Conservation (phyloP, 805 yeast species). For the Saccharomycopsis sp. region DNA sequence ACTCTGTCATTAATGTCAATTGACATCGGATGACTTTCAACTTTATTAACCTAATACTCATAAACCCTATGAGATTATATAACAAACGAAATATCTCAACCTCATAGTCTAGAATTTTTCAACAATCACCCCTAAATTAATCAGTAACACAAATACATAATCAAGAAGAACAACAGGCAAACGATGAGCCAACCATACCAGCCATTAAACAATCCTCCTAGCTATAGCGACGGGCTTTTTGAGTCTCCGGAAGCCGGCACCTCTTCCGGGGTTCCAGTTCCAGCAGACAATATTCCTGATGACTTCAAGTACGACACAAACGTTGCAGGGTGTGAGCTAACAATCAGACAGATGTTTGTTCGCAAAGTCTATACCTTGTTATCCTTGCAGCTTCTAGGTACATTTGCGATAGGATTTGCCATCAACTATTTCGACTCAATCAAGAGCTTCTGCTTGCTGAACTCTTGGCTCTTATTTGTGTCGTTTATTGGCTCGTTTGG, state of each 20-base stretch:
- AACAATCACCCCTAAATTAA: too few species aligned
- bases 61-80: too few species aligned
- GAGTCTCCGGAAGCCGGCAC: neutral
- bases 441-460: slow-evolving; percentile 47
- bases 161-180: too few species aligned
- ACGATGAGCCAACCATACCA: slow-evolving; percentile 9
- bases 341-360: slow-evolving; percentile 67
- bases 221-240: slow-evolving; percentile 10
- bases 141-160: too few species aligned
- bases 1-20: neutral
- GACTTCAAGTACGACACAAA: slow-evolving; percentile 78
- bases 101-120: too few species aligned
- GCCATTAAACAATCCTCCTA: slow-evolving; percentile 16
- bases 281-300: slow-evolving; percentile 47
- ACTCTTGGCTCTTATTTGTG: slow-evolving; percentile 54
- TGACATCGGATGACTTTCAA: neutral
- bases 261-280: too few species aligned
- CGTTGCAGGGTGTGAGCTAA: slow-evolving; percentile 71
- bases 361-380: slow-evolving; percentile 74
- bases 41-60: neutral
- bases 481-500: slow-evolving; percentile 55
- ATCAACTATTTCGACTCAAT: slow-evolving; percentile 40
- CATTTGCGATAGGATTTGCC: slow-evolving; percentile 50
- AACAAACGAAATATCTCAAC: neutral
- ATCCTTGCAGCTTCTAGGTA: slow-evolving; percentile 53